These are phyloP conservation scores for Alternaria gaisen DNA, from an alignment of 2,329 filamentous ascomycete genomes.

Conservation along the genomic window DNA sequence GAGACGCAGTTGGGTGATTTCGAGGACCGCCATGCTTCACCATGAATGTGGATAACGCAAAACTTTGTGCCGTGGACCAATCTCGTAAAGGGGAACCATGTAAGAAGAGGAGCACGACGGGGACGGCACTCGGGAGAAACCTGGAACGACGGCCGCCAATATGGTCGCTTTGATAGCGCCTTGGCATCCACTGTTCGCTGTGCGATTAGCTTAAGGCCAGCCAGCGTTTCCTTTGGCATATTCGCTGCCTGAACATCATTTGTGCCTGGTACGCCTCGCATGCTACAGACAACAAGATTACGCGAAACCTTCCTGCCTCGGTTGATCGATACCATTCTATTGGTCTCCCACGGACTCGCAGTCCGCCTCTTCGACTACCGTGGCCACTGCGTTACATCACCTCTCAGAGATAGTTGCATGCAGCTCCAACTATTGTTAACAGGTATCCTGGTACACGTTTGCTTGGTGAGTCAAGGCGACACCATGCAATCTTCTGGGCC, in stretches of 20 bases:
- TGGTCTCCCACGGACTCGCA: slow-evolving; percentile 8
- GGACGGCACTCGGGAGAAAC: background rate
- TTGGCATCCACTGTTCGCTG: background rate
- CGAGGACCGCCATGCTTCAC: slow-evolving; percentile 39
- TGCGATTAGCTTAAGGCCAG: slow-evolving; percentile 4
- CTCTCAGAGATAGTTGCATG: slow-evolving; percentile 15
- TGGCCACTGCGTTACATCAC: slow-evolving; percentile 21
- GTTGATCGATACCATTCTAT: background rate
- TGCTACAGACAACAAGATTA: slow-evolving; percentile 12
- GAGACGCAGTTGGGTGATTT: slow-evolving; percentile 41
- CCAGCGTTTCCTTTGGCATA: background rate
- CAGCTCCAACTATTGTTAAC: slow-evolving; percentile 36
- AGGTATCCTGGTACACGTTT: slow-evolving; percentile 2
- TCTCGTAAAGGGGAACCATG: slow-evolving; percentile 18
- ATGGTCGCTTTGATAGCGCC: slow-evolving; percentile 1
- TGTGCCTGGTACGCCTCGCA: slow-evolving; percentile 10
- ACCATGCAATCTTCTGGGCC: slow-evolving; percentile 19
- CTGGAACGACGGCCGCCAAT: background rate
- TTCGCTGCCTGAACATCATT: slow-evolving; percentile 6
- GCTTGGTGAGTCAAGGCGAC: slow-evolving; percentile 25
- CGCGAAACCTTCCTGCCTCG: slow-evolving; percentile 4
- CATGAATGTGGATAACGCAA: slow-evolving; percentile 19
- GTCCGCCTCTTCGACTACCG: slow-evolving; percentile 14
- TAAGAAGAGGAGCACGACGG: background rate
- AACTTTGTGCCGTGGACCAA: slow-evolving; percentile 35